Percentiles rank a stretch among this genome's conserved stretches.
phyloP scores from a whole-genome alignment of 2,329 filamentous ascomycete genomes.

The Pezicula rhizophila region DNA sequence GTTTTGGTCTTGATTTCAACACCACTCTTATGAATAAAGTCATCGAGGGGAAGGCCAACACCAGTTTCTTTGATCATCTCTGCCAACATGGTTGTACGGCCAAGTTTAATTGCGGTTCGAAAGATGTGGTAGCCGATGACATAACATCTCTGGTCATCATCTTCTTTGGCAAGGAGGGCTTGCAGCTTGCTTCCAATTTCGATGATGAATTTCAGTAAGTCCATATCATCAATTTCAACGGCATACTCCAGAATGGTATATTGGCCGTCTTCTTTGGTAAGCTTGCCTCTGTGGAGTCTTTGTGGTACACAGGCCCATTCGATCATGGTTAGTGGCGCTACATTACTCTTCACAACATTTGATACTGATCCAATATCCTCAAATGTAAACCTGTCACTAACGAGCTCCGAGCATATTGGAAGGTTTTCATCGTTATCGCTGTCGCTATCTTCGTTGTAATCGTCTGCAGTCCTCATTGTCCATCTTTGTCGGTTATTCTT shows the following conservation, averaged over 20 bases:
- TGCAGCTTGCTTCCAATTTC: constrained; percentile 19
- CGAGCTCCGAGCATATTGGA: constrained; percentile 45
- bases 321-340: constrained; percentile 50
- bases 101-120: constrained; percentile 36
- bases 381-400: constrained; percentile 66
- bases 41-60: constrained; percentile 62
- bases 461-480: constrained; percentile 44
- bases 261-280: not conserved
- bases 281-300: constrained; percentile 24
- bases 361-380: constrained; percentile 68
- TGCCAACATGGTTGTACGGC: constrained; percentile 51
- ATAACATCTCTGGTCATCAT: constrained; percentile 21
- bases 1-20: constrained; percentile 58
- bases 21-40: constrained; percentile 60
- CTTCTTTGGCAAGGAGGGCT: constrained; percentile 17
- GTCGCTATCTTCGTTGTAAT: constrained; percentile 27
- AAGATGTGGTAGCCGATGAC: constrained; percentile 32
- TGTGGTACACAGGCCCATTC: constrained; percentile 30
- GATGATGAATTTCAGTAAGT: constrained; percentile 24
- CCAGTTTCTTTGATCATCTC: constrained; percentile 62
- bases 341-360: constrained; percentile 59
- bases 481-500: constrained; percentile 18
- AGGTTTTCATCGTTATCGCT: constrained; percentile 24
- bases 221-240: constrained; percentile 16
- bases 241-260: constrained; percentile 16